Conservation (phyloP, 2,329 filamentous ascomycete genomes). For the Trichophyton rubrum region DNA sequence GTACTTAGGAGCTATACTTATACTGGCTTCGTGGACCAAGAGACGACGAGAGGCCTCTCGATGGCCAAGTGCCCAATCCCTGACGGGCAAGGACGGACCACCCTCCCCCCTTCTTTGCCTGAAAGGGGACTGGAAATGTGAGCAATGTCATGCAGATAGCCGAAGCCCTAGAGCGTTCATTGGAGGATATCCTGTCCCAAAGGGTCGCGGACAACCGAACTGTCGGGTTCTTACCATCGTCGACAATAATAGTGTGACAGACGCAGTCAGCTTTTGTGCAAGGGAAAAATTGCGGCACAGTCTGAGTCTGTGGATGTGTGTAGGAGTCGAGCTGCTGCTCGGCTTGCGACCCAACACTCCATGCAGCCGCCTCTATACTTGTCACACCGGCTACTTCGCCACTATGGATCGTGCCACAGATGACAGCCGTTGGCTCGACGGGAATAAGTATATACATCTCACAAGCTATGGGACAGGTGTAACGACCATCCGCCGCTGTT, state of each 20-base stretch:
- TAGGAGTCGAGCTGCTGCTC: not conserved
- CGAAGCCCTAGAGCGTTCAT: not conserved
- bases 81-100: not conserved
- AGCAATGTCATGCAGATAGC: conserved; percentile 6
- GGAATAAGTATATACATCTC: not conserved
- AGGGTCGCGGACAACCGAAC: conserved; percentile 3
- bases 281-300: not conserved
- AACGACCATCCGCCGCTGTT: not conserved
- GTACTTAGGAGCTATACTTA: too few relatives aligned
- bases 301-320: not conserved
- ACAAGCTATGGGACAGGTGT: not conserved
- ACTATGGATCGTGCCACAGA: not conserved
- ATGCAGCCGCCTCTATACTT: not conserved
- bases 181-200: conserved; percentile 1
- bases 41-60: not conserved
- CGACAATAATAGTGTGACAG: not conserved
- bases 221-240: not conserved
- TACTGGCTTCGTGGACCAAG: not conserved
- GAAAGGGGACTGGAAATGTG: not conserved
- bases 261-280: not conserved
- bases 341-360: not conserved
- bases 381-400: not conserved
- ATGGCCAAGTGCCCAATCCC: not conserved
- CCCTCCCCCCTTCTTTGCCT: not conserved
- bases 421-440: not conserved